Conservation (phyloP, 2,329 filamentous ascomycete genomes). For the Paecilomyces fulvus region DNA sequence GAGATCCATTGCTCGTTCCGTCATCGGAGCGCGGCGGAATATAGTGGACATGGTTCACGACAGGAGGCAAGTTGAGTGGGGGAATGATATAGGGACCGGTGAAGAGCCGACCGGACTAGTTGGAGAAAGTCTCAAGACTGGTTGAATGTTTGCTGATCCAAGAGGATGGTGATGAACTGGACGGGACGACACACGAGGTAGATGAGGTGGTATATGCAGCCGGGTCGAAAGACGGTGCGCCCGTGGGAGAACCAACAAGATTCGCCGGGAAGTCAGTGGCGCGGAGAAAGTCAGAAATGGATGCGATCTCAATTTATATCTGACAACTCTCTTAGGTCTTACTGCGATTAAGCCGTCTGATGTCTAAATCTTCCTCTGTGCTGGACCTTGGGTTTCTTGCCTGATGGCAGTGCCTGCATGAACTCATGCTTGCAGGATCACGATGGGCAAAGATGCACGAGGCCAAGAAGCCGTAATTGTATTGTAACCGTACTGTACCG, state of each 20-base stretch:
- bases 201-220: background rate
- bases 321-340: background rate
- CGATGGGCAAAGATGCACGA: background rate
- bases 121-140: background rate
- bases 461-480: background rate
- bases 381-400: too few relatives aligned
- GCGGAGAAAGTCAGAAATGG: background rate
- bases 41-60: constrained; percentile 10
- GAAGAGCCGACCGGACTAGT: background rate
- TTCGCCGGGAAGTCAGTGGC: background rate
- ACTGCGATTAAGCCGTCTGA: background rate
- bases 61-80: background rate
- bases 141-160: too few relatives aligned
- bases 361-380: background rate
- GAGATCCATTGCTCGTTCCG: constrained; percentile 8
- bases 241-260: background rate
- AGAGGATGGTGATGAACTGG: background rate
- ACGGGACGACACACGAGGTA: background rate
- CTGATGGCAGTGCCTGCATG: too few relatives aligned
- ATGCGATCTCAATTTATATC: background rate
- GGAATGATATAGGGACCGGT: background rate
- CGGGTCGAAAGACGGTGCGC: background rate
- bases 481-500: background rate
- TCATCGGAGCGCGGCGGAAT: constrained; percentile 10
- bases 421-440: too few relatives aligned